Percentiles rank a stretch among this genome's conserved stretches.
These are phyloP conservation scores for Cronartium quercuum DNA, from an alignment of 1,284 basidiomycete genomes.

Conservation along the genomic window DNA sequence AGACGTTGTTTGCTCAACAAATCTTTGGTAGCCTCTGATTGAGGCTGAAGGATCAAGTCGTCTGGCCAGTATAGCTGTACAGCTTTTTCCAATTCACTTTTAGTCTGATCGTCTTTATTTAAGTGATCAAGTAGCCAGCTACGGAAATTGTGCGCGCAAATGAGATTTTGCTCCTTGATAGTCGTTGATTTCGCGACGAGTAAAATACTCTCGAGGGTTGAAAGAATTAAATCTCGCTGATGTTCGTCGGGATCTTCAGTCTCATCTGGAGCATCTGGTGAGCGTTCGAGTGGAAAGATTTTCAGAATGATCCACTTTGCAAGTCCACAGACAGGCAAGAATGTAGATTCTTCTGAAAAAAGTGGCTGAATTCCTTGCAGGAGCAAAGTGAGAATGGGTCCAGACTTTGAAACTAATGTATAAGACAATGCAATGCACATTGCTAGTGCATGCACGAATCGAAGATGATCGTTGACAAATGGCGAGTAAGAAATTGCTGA, in stretches of 20 bases:
- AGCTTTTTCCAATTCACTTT: constrained; percentile 4
- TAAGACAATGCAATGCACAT: constrained; percentile 59
- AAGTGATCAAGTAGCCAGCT: constrained; percentile 22
- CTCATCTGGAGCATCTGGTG: neutral
- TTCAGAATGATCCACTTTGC: constrained; percentile 17
- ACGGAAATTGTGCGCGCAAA: constrained; percentile 15
- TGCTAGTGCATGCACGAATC: constrained; percentile 66
- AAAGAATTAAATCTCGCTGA: constrained; percentile 9
- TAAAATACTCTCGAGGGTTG: constrained; percentile 6
- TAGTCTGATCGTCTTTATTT: neutral
- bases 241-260: constrained; percentile 6
- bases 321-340: constrained; percentile 21
- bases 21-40: neutral
- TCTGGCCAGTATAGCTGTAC: constrained; percentile 36
- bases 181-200: constrained; percentile 12
- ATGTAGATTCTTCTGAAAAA: constrained; percentile 22
- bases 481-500: constrained; percentile 61
- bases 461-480: constrained; percentile 78
- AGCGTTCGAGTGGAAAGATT: constrained; percentile 2
- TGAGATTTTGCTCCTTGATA: neutral
- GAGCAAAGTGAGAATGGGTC: constrained; percentile 50
- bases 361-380: constrained; percentile 17
- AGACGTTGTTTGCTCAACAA: constrained; percentile 3
- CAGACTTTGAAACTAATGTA: constrained; percentile 55
- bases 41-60: neutral